phyloP scores from a whole-genome alignment of 352 stramenopile genomes.

The Globisporangium carolinianum region DNA sequence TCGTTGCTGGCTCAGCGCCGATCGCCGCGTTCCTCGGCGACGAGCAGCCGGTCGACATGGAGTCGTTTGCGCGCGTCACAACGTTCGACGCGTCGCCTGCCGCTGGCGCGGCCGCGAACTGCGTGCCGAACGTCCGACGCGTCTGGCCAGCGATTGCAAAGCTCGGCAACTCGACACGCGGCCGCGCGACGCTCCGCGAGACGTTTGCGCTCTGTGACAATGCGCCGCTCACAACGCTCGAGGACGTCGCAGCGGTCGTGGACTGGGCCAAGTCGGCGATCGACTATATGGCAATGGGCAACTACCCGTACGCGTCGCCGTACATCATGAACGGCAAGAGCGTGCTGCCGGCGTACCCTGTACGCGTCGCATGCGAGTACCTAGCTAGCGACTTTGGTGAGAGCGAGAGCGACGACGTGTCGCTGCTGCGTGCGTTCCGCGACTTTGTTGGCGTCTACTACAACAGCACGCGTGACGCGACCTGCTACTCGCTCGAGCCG shows the following conservation, averaged over 20 bases:
- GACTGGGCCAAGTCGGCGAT: slow-evolving; percentile 74
- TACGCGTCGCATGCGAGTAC: slow-evolving; percentile 80
- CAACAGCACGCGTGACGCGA: slow-evolving; percentile 54
- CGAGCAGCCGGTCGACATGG: slow-evolving; percentile 54
- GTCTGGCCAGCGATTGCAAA: slow-evolving; percentile 54
- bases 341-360: slow-evolving; percentile 86
- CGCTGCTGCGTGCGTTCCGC: slow-evolving; percentile 45
- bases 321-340: slow-evolving; percentile 90
- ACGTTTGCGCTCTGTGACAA: slow-evolving; percentile 49
- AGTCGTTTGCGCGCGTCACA: slow-evolving; percentile 45
- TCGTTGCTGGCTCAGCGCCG: slow-evolving; percentile 89
- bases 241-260: slow-evolving; percentile 49
- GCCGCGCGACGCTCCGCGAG: slow-evolving; percentile 31
- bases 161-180: slow-evolving; percentile 35
- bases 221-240: slow-evolving; percentile 27
- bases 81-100: slow-evolving; percentile 61
- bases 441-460: slow-evolving; percentile 66
- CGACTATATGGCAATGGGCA: slow-evolving; percentile 93
- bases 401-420: slow-evolving; percentile 21
- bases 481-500: slow-evolving; percentile 45
- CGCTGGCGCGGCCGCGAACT: slow-evolving; percentile 60
- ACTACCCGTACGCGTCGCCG: slow-evolving; percentile 93
- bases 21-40: slow-evolving; percentile 69
- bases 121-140: slow-evolving; percentile 70
- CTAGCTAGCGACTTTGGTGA: slow-evolving; percentile 35